Conservation (phyloP, 371 early-diverging fungal genomes). For the Mortierella sp. region DNA sequence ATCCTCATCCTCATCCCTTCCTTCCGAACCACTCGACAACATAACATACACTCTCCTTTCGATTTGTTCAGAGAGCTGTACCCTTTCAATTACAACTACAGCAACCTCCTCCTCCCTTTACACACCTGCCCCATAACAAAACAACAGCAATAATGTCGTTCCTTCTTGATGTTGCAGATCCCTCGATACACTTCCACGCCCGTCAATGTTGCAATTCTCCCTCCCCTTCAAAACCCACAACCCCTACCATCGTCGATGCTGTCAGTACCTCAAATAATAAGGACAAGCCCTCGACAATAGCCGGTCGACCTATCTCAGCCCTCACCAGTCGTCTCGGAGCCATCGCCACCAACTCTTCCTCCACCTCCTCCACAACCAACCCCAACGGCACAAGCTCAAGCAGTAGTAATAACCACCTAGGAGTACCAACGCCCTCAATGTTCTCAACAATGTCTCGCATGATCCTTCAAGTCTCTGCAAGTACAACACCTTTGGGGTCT, state of each 20-base stretch:
- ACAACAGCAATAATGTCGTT: conserved; percentile 40
- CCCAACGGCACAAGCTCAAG: background rate
- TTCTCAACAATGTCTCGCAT: conserved; percentile 53
- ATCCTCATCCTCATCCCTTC: background rate
- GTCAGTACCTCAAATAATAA: background rate
- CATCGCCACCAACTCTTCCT: background rate
- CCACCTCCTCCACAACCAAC: background rate
- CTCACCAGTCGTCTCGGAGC: conserved; percentile 2
- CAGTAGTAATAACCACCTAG: background rate
- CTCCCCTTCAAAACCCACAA: conserved; percentile 1
- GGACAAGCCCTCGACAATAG: background rate
- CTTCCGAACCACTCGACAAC: background rate
- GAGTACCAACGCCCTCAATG: conserved; percentile 14
- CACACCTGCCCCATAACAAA: background rate
- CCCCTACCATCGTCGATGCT: background rate
- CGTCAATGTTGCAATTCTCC: conserved; percentile 23
- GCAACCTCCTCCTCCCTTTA: background rate
- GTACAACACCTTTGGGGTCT: background rate
- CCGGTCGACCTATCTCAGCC: background rate
- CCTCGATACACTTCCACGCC: conserved; percentile 54
- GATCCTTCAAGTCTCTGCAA: conserved; percentile 47
- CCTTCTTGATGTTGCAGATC: conserved; percentile 53
- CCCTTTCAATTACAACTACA: background rate
- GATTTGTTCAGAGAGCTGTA: background rate
- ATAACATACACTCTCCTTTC: background rate